Evolutionary conservation across 2,329 filamentous ascomycete species (phyloP).

Genomic region (Ilyonectria sp.): DNA sequence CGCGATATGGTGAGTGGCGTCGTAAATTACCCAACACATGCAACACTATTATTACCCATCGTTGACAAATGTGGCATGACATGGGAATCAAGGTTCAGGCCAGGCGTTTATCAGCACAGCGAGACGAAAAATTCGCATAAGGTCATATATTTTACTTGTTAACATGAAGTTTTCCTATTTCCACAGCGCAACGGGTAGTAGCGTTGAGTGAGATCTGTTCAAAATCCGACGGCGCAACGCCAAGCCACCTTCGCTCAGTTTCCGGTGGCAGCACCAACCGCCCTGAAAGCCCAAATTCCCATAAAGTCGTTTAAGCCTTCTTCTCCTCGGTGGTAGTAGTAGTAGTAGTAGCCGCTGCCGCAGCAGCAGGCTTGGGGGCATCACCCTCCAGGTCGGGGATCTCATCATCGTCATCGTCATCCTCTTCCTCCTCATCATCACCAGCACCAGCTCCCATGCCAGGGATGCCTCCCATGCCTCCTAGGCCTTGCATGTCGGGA

Average conservation of each 20-base stretch:
- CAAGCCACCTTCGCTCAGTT: slow-evolving; percentile 42
- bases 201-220: slow-evolving; percentile 36
- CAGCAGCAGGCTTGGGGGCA: slow-evolving; percentile 50
- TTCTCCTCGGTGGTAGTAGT: slow-evolving; percentile 54
- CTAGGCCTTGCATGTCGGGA: slow-evolving; percentile 66
- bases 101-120: neutral
- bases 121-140: slow-evolving; percentile 5
- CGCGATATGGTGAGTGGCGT: neutral
- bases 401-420: slow-evolving; percentile 72
- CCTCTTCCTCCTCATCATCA: slow-evolving; percentile 62
- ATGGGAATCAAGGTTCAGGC: neutral
- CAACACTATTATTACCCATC: no score
- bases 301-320: slow-evolving; percentile 53
- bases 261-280: slow-evolving; percentile 33
- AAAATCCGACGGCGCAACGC: slow-evolving; percentile 46
- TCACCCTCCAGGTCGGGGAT: slow-evolving; percentile 65
- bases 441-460: neutral
- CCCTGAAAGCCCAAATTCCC: slow-evolving; percentile 29
- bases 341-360: slow-evolving; percentile 48
- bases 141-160: slow-evolving; percentile 21
- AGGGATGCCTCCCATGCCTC: slow-evolving; percentile 26
- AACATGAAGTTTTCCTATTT: slow-evolving; percentile 42
- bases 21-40: no score
- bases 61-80: no score
- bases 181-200: slow-evolving; percentile 42